A percentile compares a stretch with the other conserved stretches of the same genome.
phyloP scores from a whole-genome alignment of 495 filamentous ascomycete genomes.

The Daldinia concentrica region DNA sequence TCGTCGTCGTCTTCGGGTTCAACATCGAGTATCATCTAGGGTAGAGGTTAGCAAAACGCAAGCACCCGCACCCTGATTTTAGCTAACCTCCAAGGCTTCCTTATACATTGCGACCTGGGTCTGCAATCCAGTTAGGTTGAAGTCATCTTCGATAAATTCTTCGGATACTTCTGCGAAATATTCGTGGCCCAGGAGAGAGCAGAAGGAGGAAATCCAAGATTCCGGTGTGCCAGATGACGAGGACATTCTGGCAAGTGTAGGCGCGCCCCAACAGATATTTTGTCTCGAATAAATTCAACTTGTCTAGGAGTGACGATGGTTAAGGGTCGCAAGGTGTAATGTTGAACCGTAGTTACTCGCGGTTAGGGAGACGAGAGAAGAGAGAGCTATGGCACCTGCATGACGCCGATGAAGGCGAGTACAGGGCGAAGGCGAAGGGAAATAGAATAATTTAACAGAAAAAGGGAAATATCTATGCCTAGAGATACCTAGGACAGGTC shows the following conservation, averaged over 20 bases:
- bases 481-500: neutral
- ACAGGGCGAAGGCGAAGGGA: neutral
- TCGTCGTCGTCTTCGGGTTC: slow-evolving; percentile 94
- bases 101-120: slow-evolving; percentile 99
- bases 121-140: slow-evolving; percentile 95
- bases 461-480: neutral
- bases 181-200: slow-evolving; percentile 92
- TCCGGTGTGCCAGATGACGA: slow-evolving; percentile 87
- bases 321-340: slow-evolving; percentile 14
- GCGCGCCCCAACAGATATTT: neutral
- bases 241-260: slow-evolving; percentile 55
- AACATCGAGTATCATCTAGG: slow-evolving; percentile 97
- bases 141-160: slow-evolving; percentile 99
- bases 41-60: slow-evolving; percentile 29
- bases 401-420: slow-evolving; percentile 21
- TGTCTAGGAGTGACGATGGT: neutral
- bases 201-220: slow-evolving; percentile 98
- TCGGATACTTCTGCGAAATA: slow-evolving; percentile 99
- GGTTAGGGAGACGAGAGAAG: slow-evolving; percentile 15
- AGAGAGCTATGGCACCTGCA: slow-evolving; percentile 34
- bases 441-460: neutral
- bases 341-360: slow-evolving; percentile 22
- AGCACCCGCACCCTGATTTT: neutral
- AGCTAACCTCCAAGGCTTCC: slow-evolving; percentile 73
- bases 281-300: neutral